Evolutionary conservation across 2,329 filamentous ascomycete genomes (phyloP), one percentile per base, ranked within the genome.

Genomic region (Macrophomina phaseolina): DNA sequence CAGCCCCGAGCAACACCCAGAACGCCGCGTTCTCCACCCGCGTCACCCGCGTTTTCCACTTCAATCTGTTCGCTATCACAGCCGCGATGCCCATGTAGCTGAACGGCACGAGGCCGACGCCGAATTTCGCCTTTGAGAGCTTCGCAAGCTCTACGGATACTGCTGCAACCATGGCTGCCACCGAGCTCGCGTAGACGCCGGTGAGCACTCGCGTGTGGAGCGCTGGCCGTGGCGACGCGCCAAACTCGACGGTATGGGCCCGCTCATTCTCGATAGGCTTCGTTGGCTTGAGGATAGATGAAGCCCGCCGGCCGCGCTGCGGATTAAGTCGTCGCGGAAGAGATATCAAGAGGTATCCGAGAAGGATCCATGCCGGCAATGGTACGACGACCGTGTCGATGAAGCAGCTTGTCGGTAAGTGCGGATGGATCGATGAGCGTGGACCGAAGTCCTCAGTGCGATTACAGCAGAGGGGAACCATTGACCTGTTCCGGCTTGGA

Each of bases 321-420:
- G 61, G 61, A 11, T 64, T 32, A 1, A 64, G 28, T 14, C 55
- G 64, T 38, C 64, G 56, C 16, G 68, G 38, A 62, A 74, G 66
- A 48, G 78, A 70, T 45, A 70, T 30, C 1, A 73, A 68, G 38
- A 78, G 68, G 49, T 72, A 51, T 30, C 69, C 9, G 23, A 79
- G 66, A 45, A 76, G 73, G 34, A 77, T 55, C 74, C 74, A 79
- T 4, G 71, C 73, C 11, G 76, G 75, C 48, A 78, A 72, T n/a
- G 77, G 77, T 45, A 77, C 70, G 45, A 79, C 71, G 66, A 79
- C 72, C 1, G 70, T 73, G 56, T 78, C 77, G 60, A 70, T 68
- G 70, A 78, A 79, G 71, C 77, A 79, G 70, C 76, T 72, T 66
- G 77, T 78, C 60, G 75, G 76, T 62, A 76, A 66, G 16, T 73